These are phyloP conservation scores for Oenanthe sinensis DNA, from an alignment of 129 eudicot species.

Conservation along the genomic window DNA sequence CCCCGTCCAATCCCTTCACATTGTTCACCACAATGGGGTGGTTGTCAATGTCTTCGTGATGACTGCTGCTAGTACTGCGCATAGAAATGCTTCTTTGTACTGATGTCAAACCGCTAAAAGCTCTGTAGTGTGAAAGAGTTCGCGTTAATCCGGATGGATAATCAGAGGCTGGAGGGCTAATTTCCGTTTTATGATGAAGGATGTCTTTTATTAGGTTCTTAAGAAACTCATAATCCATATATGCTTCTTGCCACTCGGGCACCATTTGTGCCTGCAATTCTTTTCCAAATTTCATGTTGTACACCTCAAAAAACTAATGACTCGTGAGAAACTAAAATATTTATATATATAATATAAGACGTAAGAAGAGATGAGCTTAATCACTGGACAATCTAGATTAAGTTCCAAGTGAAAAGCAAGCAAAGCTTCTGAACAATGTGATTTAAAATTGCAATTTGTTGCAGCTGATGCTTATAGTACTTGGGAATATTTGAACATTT, in stretches of 20 bases:
- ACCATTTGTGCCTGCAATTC: slow-evolving; percentile 55
- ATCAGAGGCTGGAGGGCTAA: background rate
- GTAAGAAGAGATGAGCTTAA: background rate
- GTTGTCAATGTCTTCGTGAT: slow-evolving; percentile 4
- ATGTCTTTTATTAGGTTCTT: slow-evolving; percentile 39
- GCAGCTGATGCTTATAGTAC: background rate
- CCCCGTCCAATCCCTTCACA: slow-evolving; percentile 4
- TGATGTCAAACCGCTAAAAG: slow-evolving; percentile 40
- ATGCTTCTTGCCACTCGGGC: slow-evolving; percentile 66
- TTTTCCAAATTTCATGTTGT: slow-evolving; percentile 51
- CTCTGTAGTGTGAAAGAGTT: slow-evolving; percentile 28
- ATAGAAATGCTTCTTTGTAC: background rate
- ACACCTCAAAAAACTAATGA: background rate
- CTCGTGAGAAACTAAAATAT: background rate
- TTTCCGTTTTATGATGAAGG: slow-evolving; percentile 16
- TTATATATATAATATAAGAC: background rate
- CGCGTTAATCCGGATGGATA: slow-evolving; percentile 5
- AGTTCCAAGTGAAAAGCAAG: background rate
- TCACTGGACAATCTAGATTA: background rate
- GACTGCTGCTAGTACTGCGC: background rate
- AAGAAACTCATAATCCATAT: slow-evolving; percentile 40
- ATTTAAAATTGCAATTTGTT: background rate
- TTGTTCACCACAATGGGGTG: slow-evolving; percentile 12
- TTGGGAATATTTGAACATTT: background rate
- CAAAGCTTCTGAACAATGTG: background rate